Conservation (phyloP, 108 stramenopile genomes). For the Nannochloropsis oceanica region DNA sequence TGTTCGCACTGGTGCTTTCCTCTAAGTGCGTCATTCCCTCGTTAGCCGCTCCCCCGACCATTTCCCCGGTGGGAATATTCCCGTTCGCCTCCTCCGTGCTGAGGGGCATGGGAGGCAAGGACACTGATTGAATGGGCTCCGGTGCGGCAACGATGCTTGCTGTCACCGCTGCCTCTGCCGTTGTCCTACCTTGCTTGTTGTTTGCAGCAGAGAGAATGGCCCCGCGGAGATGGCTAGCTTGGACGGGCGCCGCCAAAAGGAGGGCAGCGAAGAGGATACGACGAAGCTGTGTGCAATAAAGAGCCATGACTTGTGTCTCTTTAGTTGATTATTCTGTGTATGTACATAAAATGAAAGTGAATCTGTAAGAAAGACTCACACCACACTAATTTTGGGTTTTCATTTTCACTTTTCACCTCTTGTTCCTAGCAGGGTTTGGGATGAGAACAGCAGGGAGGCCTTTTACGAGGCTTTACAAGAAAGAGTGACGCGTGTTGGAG, state of each 20-base stretch:
- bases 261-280: not conserved
- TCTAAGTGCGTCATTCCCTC: not conserved
- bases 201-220: not conserved
- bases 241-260: not conserved
- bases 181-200: not conserved
- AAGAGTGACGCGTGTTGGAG: too few species aligned
- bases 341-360: not conserved
- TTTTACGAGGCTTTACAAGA: too few species aligned
- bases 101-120: not conserved
- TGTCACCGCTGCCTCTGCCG: not conserved
- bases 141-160: not conserved
- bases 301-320: not conserved
- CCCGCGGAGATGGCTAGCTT: not conserved
- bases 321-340: not conserved
- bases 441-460: too few species aligned
- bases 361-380: not conserved
- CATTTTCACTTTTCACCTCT: not conserved
- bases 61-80: not conserved
- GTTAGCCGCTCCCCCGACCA: not conserved
- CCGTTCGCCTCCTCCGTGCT: not conserved
- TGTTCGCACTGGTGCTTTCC: not conserved
- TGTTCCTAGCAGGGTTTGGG: not conserved
- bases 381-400: not conserved
- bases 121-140: not conserved
- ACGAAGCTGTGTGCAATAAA: not conserved